Evolutionary conservation across 2,329 filamentous ascomycete species (phyloP).

Genomic region (Penicillium sp.): DNA sequence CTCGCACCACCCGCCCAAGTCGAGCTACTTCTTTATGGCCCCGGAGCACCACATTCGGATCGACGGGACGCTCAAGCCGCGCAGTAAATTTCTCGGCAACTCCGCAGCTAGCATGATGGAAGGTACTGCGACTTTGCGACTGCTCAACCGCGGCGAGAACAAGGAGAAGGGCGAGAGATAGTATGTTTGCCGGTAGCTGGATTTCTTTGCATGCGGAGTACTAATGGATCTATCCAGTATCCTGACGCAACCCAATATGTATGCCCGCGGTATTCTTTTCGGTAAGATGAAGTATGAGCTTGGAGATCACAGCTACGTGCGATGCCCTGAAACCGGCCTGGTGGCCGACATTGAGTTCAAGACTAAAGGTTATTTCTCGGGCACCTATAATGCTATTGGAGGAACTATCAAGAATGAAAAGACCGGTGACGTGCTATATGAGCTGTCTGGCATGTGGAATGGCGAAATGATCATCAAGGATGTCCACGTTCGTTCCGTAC

Average conservation of each 20-base stretch:
- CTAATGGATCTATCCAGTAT: slow-evolving; percentile 56
- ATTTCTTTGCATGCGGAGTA: slow-evolving; percentile 3
- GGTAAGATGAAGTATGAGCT: slow-evolving; percentile 99
- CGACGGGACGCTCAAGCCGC: slow-evolving; percentile 90
- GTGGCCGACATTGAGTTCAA: slow-evolving; percentile 96
- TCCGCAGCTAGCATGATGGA: slow-evolving; percentile 99
- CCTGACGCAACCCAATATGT: slow-evolving; percentile 98
- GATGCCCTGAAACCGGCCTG: slow-evolving; percentile 83
- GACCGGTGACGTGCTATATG: slow-evolving; percentile 83
- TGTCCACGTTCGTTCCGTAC: slow-evolving; percentile 51
- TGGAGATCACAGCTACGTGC: slow-evolving; percentile 90
- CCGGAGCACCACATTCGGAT: slow-evolving; percentile 92
- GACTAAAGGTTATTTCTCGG: slow-evolving; percentile 94
- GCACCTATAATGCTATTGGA: slow-evolving; percentile 93
- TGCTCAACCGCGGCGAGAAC: slow-evolving; percentile 73
- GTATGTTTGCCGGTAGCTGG: slow-evolving; percentile 55
- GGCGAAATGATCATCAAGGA: slow-evolving; percentile 93
- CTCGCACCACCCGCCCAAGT: slow-evolving; percentile 96
- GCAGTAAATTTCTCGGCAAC: slow-evolving; percentile 93
- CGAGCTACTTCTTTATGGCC: slow-evolving; percentile 98
- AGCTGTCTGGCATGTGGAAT: slow-evolving; percentile 89
- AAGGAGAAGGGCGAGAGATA: slow-evolving; percentile 74
- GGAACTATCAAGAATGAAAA: slow-evolving; percentile 86
- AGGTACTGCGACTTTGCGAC: slow-evolving; percentile 80
- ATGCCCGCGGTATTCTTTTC: slow-evolving; percentile 92